A percentile compares a stretch with the other conserved stretches of the same genome.
Conservation (phyloP, 345 rosid genomes). For the Eucalyptus paniculata region DNA sequence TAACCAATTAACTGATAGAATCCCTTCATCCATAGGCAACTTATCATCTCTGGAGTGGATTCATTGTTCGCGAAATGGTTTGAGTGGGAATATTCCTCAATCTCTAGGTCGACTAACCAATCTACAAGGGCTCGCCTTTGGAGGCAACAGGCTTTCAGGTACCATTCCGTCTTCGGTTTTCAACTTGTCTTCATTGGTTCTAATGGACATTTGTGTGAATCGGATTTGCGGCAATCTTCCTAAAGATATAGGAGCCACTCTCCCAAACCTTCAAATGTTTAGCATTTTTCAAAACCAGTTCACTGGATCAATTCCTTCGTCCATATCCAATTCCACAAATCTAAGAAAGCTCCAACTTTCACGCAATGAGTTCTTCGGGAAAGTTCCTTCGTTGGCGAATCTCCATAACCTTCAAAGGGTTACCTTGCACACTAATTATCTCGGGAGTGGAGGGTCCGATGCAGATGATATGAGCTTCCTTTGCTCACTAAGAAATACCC, state of each 20-base stretch:
- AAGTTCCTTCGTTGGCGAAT: neutral
- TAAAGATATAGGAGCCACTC: neutral
- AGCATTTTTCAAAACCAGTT: neutral
- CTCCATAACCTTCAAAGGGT: neutral
- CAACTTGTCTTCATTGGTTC: slow-evolving; percentile 4
- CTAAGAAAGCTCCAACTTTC: neutral
- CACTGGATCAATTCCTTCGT: neutral
- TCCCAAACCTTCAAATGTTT: neutral
- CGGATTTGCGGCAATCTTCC: slow-evolving; percentile 7
- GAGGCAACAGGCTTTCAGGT: neutral
- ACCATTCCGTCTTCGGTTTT: slow-evolving; percentile 4
- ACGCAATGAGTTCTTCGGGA: neutral
- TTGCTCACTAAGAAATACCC: neutral
- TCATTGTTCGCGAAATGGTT: neutral
- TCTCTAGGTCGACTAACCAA: neutral
- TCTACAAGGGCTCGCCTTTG: fast-evolving
- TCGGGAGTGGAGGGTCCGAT: neutral
- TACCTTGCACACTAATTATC: neutral
- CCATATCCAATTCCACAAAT: neutral
- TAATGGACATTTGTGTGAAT: neutral
- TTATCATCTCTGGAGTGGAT: neutral
- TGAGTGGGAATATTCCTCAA: neutral
- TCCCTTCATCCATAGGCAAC: neutral
- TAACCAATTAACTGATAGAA: neutral
- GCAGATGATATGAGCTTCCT: slow-evolving; percentile 1